These are phyloP conservation scores for Phialophora macrospora DNA, from an alignment of 2,329 filamentous ascomycete species.

Conservation along the genomic window DNA sequence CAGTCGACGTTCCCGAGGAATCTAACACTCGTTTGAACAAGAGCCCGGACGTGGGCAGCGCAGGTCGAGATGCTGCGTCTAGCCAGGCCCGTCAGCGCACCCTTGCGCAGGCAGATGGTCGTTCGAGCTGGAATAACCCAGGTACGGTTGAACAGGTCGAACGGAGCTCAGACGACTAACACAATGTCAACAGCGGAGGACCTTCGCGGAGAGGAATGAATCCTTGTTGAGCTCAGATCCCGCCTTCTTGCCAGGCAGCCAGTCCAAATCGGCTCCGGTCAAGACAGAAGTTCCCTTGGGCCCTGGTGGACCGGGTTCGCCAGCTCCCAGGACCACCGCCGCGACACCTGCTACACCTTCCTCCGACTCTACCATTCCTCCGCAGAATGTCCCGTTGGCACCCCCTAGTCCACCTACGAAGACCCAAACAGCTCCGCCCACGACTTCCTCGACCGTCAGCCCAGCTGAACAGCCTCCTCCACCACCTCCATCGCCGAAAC, in stretches of 20 bases:
- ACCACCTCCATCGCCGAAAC: slow-evolving; percentile 46
- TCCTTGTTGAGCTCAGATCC: slow-evolving; percentile 38
- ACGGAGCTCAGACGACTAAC: slow-evolving; percentile 29
- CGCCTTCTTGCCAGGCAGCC: slow-evolving; percentile 29
- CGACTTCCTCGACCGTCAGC: slow-evolving; percentile 41
- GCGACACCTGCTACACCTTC: slow-evolving; percentile 44
- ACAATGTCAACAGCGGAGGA: slow-evolving; percentile 28
- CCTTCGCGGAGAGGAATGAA: slow-evolving; percentile 36
- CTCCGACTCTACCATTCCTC: slow-evolving; percentile 55
- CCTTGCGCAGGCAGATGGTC: slow-evolving; percentile 35
- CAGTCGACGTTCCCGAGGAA: slow-evolving; percentile 5
- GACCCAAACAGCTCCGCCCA: slow-evolving; percentile 46
- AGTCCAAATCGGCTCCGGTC: slow-evolving; percentile 28
- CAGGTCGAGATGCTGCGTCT: slow-evolving; percentile 38
- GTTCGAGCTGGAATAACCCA: slow-evolving; percentile 31
- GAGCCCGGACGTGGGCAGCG: slow-evolving; percentile 27
- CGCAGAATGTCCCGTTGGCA: slow-evolving; percentile 55
- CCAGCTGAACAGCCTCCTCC: slow-evolving; percentile 41
- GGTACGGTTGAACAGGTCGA: slow-evolving; percentile 29
- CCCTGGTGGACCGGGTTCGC: slow-evolving; percentile 32
- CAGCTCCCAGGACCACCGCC: slow-evolving; percentile 34
- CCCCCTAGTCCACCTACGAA: slow-evolving; percentile 46
- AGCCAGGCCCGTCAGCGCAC: slow-evolving; percentile 33
- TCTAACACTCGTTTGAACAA: slow-evolving; percentile 22
- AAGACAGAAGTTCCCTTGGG: slow-evolving; percentile 35